Conservation (phyloP, 2,329 filamentous ascomycete genomes). For the Xylariaceae sp. region DNA sequence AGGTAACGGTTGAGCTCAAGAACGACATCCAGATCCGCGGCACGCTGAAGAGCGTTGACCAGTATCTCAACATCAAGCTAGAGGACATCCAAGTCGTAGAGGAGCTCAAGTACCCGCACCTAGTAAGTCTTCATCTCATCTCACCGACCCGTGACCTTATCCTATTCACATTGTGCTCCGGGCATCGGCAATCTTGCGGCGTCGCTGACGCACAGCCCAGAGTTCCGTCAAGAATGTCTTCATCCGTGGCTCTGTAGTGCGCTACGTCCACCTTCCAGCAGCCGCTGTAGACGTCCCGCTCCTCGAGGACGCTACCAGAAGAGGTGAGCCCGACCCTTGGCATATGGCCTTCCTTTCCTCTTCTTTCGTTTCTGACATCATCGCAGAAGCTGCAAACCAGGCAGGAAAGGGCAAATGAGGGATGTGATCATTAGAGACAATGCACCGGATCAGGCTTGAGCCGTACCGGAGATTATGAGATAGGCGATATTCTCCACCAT, state of each 20-base stretch:
- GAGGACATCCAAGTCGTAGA: constrained; percentile 93
- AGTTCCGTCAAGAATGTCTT: constrained; percentile 92
- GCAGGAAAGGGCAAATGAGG: constrained; percentile 53
- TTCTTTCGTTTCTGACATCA: neutral
- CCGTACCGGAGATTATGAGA: neutral
- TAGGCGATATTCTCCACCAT: too few relatives aligned
- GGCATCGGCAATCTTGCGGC: neutral
- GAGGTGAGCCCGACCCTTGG: constrained; percentile 52
- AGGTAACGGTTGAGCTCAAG: constrained; percentile 98
- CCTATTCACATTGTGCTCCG: neutral
- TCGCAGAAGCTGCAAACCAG: constrained; percentile 56
- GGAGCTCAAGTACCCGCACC: constrained; percentile 89
- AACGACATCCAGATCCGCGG: constrained; percentile 98
- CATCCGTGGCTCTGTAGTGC: constrained; percentile 86
- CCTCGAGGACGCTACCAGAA: constrained; percentile 85
- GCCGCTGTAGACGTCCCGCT: constrained; percentile 80
- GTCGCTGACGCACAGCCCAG: constrained; percentile 29
- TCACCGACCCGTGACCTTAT: neutral
- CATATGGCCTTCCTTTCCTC: neutral
- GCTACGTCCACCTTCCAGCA: constrained; percentile 86
- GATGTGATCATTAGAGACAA: neutral
- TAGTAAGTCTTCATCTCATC: constrained; percentile 51
- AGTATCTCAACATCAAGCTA: constrained; percentile 98
- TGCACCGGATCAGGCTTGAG: neutral
- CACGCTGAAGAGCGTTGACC: constrained; percentile 93